phyloP scores from a whole-genome alignment of 305 asterid species.

The Rubia balearica region DNA sequence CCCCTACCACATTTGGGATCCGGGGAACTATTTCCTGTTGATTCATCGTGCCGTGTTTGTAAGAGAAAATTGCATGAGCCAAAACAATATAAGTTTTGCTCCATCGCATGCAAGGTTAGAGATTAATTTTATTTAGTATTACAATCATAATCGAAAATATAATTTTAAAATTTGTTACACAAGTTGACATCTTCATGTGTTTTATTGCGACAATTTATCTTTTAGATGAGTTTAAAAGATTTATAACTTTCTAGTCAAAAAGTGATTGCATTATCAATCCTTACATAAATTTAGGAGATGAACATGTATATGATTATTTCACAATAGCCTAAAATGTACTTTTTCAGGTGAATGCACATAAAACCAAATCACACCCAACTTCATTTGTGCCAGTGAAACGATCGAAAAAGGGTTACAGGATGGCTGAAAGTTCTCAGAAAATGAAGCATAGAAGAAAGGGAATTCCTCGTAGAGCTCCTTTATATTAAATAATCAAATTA shows the following conservation, averaged over 20 bases:
- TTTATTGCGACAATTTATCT: no score
- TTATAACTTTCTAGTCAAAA: no score
- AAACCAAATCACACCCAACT: background rate
- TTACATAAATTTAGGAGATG: no score
- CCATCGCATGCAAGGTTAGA: background rate
- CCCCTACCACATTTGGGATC: slow-evolving; percentile 1
- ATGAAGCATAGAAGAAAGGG: background rate
- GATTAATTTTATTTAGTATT: background rate
- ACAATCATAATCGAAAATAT: background rate
- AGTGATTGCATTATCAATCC: no score
- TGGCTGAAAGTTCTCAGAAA: background rate
- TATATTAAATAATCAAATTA: background rate
- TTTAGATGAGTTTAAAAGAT: no score
- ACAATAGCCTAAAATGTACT: no score
- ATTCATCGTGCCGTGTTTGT: background rate
- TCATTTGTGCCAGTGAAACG: background rate
- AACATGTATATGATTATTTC: background rate
- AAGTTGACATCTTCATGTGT: no score
- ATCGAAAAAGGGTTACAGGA: background rate
- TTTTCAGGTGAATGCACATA: background rate
- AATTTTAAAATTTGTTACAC: background rate
- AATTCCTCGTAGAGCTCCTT: background rate
- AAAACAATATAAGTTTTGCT: background rate
- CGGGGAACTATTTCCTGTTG: background rate
- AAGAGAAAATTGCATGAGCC: slow-evolving; percentile 5